These are phyloP conservation scores for Cladophialophora chaetospira DNA, from an alignment of 2,329 filamentous ascomycete genomes.

Conservation along the genomic window DNA sequence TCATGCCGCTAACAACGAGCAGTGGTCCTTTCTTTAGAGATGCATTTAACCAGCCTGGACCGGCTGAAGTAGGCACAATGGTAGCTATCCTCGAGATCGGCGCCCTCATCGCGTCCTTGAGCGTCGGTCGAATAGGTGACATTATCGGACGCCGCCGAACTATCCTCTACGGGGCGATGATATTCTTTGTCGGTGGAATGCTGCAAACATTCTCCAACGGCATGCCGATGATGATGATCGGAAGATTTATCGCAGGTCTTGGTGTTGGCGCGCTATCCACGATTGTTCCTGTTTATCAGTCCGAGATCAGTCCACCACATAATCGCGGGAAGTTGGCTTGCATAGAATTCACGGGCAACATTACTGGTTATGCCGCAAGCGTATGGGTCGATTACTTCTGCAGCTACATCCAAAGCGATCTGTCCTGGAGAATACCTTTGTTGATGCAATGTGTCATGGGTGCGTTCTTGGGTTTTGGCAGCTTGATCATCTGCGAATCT, in stretches of 20 bases:
- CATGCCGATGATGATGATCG: constrained; percentile 85
- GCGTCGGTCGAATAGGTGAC: constrained; percentile 86
- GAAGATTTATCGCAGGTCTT: constrained; percentile 80
- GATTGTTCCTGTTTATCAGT: constrained; percentile 91
- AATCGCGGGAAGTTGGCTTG: constrained; percentile 94
- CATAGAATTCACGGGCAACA: constrained; percentile 97
- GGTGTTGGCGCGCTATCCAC: constrained; percentile 87
- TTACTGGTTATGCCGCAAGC: constrained; percentile 90
- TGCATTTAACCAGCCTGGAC: constrained; percentile 87
- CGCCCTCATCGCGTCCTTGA: constrained; percentile 83
- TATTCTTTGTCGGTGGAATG: constrained; percentile 82
- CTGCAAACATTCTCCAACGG: constrained; percentile 78
- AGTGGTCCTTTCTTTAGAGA: constrained; percentile 86
- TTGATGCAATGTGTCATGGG: constrained; percentile 96
- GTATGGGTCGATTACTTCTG: constrained; percentile 99
- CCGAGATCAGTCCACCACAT: constrained; percentile 93
- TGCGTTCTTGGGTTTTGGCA: constrained; percentile 77
- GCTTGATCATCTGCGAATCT: constrained; percentile 92
- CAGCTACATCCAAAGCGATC: constrained; percentile 79
- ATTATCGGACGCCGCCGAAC: constrained; percentile 85
- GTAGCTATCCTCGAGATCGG: constrained; percentile 95
- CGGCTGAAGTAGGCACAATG: constrained; percentile 91
- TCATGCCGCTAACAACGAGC: constrained; percentile 23
- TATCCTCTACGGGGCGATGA: constrained; percentile 88
- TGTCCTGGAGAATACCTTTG: constrained; percentile 88